Percentiles rank a stretch among this genome's conserved stretches.
These are phyloP conservation scores for Solanum lycopersicoides DNA, from an alignment of 257 asterid genomes.

Conservation along the genomic window DNA sequence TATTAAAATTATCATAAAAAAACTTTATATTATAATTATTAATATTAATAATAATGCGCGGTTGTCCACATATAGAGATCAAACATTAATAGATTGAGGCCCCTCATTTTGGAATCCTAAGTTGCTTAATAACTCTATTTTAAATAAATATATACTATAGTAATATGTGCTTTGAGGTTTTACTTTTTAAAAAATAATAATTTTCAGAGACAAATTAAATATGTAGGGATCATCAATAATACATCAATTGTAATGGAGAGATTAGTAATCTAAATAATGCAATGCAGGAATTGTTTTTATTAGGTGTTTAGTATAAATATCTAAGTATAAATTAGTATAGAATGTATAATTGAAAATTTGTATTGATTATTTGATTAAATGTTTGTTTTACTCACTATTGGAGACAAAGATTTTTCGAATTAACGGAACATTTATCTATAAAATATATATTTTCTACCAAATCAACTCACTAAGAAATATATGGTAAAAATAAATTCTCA, in stretches of 20 bases:
- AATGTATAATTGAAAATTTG: not conserved
- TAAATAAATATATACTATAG: not conserved
- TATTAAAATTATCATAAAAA: not conserved
- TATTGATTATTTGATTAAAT: not conserved
- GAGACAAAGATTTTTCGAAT: too few species aligned
- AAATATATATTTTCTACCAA: too few species aligned
- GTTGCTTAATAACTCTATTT: not conserved
- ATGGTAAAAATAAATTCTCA: too few species aligned
- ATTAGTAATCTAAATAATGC: not conserved
- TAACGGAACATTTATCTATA: too few species aligned
- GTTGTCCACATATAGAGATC: not conserved
- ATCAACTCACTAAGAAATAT: too few species aligned
- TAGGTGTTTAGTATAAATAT: not conserved
- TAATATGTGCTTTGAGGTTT: not conserved
- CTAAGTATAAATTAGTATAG: not conserved
- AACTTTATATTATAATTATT: not conserved
- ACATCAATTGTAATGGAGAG: not conserved
- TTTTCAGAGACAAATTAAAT: not conserved
- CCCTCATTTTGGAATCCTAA: conserved; percentile 1
- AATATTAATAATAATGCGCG: not conserved
- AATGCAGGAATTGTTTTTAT: not conserved
- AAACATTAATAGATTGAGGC: not conserved
- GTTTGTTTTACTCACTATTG: not conserved
- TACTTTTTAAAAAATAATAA: not conserved
- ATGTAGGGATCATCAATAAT: not conserved